phyloP scores from a whole-genome alignment of 805 yeast species.

The Candida corydali region DNA sequence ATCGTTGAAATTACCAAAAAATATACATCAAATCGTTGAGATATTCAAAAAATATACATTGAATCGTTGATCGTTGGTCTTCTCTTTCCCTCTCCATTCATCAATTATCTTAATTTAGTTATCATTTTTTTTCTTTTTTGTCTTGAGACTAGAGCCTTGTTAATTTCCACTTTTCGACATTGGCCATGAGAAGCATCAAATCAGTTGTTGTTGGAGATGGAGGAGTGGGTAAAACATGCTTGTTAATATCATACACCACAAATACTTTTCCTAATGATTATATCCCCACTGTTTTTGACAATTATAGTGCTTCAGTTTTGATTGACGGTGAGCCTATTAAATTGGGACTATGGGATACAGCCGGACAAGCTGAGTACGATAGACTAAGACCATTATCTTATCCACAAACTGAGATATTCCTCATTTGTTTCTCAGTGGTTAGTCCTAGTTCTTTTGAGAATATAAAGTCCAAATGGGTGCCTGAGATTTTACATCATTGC shows the following conservation, averaged over 20 bases:
- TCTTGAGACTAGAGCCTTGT: background rate
- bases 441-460: slow-evolving; percentile 78
- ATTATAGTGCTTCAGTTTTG: slow-evolving; percentile 82
- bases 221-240: slow-evolving; percentile 92
- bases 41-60: too few species aligned
- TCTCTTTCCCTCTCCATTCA: too few species aligned
- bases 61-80: too few species aligned
- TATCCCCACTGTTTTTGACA: slow-evolving; percentile 91
- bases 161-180: background rate
- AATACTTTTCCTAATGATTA: slow-evolving; percentile 92
- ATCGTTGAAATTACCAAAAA: background rate
- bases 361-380: slow-evolving; percentile 92
- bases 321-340: slow-evolving; percentile 79
- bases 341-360: slow-evolving; percentile 92
- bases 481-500: slow-evolving; percentile 83
- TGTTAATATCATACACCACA: slow-evolving; percentile 83
- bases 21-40: too few species aligned
- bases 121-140: background rate
- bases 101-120: background rate
- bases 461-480: slow-evolving; percentile 71
- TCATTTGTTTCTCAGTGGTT: slow-evolving; percentile 81
- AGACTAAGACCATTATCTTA: slow-evolving; percentile 84
- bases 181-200: slow-evolving; percentile 73
- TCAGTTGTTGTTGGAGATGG: slow-evolving; percentile 95
- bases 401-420: slow-evolving; percentile 87